Evolutionary conservation across 106 monocot species (phyloP), one percentile per base, ranked within the genome.

Genomic region (Alisma plantagoaquatica): DNA sequence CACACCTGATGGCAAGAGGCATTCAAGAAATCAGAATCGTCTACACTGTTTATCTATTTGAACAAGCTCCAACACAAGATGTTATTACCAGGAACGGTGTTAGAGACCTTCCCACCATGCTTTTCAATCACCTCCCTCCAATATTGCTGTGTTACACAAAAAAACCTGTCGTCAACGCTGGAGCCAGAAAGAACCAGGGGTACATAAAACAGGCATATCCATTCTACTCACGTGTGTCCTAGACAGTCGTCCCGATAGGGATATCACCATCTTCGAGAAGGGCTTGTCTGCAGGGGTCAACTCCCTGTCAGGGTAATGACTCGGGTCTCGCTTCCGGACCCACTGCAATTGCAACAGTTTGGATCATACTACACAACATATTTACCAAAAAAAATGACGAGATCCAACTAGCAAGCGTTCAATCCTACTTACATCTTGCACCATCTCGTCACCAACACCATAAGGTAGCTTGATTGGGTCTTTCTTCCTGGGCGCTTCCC

Each of bases 41-140:
- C n/a, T n/a, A n/a, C n/a, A n/a, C n/a, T n/a, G n/a, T n/a, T 38
- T 6, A 38, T 7, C 35, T n/a, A 6, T 25, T 50, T 4, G 10
- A 26, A 23, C 1, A 50, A 50, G 50, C 11, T 24, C 30, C 8
- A 10, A 54, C 26, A 3, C 22, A 14, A 41, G 27, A 43, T 29
- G 9, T 10, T 1, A 3, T 32, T 64, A 82, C 87, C 87, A 19
- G 42, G 17, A 38, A 76, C 54, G 0, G 62, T 66, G 38, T 65
- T 73, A n/a, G 72, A 72, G 15, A 88, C 69, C 48, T 73, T 75
- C 7, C 87, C 87, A 17, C 87, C 82, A 67, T 79, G 66, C 63
- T 75, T 76, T 43, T 82, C 77, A 41, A 87, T 87, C 52, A 82
- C 60, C 49, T 82, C 77, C 23, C 72, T 73, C 78, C 82, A 82